Evolutionary conservation across 2,329 filamentous ascomycete species (phyloP).

Genomic region (Talaromyces atroroseus): DNA sequence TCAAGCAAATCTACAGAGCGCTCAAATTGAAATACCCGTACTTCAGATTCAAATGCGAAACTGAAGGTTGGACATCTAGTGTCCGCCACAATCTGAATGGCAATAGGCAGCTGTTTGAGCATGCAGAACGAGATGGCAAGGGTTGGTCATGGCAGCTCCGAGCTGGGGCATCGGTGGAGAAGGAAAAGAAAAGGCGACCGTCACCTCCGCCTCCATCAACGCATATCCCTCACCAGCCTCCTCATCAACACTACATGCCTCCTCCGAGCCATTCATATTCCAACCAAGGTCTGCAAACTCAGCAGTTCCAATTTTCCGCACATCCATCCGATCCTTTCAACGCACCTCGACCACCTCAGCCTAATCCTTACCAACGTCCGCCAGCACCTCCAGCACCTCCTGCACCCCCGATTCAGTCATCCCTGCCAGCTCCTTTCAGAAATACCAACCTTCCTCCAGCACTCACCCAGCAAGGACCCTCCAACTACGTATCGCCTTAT

Average conservation of each 20-base stretch:
- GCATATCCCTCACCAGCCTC: conserved; percentile 25
- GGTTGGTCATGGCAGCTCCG: conserved; percentile 60
- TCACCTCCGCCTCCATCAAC: conserved; percentile 37
- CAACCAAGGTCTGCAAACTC: conserved; percentile 27
- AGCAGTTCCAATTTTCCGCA: conserved; percentile 35
- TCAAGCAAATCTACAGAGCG: conserved; percentile 62
- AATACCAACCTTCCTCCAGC: conserved; percentile 34
- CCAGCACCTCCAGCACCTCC: conserved; percentile 12
- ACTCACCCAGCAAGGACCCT: conserved; percentile 31
- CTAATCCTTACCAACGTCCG: conserved; percentile 21
- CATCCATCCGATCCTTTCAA: conserved; percentile 31
- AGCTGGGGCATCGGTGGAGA: conserved; percentile 55
- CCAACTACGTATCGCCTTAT: conserved; percentile 39
- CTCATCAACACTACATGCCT: conserved; percentile 31
- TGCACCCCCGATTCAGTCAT: conserved; percentile 16
- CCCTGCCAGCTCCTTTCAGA: conserved; percentile 32
- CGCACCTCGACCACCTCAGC: conserved; percentile 23
- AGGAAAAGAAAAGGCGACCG: conserved; percentile 49
- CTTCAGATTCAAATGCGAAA: conserved; percentile 57
- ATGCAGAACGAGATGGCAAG: conserved; percentile 57
- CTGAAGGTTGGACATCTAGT: conserved; percentile 62
- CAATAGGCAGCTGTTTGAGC: conserved; percentile 54
- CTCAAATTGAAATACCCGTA: conserved; percentile 60
- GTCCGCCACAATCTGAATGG: conserved; percentile 59
- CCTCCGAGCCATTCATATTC: conserved; percentile 28